Percentiles rank a stretch among this genome's conserved stretches.
These are phyloP conservation scores for Myxozyma mucilagina DNA, from an alignment of 805 yeast species.

Conservation along the genomic window DNA sequence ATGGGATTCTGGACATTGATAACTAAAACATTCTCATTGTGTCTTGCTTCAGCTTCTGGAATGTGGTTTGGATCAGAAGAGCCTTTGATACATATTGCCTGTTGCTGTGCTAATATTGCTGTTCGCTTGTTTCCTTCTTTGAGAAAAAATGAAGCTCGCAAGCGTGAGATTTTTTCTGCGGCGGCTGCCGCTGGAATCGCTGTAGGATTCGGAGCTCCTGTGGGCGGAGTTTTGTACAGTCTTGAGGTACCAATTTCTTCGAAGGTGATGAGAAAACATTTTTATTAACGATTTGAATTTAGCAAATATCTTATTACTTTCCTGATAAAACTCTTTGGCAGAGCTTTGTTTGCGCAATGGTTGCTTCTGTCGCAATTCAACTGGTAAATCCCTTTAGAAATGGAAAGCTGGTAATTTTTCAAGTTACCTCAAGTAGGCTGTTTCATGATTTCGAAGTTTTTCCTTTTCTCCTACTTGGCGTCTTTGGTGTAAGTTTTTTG, in stretches of 20 bases:
- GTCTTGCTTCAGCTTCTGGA: slow-evolving; percentile 71
- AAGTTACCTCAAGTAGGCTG: slow-evolving; percentile 59
- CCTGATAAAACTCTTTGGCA: slow-evolving; percentile 75
- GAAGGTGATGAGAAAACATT: neutral
- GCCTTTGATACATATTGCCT: slow-evolving; percentile 77
- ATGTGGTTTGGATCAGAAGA: slow-evolving; percentile 86
- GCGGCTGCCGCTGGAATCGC: slow-evolving; percentile 83
- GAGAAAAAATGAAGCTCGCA: slow-evolving; percentile 47
- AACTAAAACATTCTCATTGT: slow-evolving; percentile 58
- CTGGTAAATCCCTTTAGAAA: slow-evolving; percentile 52
- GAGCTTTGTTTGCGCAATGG: slow-evolving; percentile 75
- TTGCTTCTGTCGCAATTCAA: slow-evolving; percentile 64
- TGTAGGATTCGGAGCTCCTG: slow-evolving; percentile 82
- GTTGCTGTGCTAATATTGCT: slow-evolving; percentile 53
- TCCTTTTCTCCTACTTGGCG: slow-evolving; percentile 72
- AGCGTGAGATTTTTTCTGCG: slow-evolving; percentile 68
- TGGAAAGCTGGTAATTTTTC: slow-evolving; percentile 57
- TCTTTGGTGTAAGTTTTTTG: slow-evolving; percentile 58
- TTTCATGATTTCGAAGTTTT: slow-evolving; percentile 72
- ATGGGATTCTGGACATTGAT: slow-evolving; percentile 55
- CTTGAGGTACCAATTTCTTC: slow-evolving; percentile 15
- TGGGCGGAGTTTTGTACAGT: slow-evolving; percentile 82
- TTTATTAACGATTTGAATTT: slow-evolving; percentile 43
- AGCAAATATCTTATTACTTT: slow-evolving; percentile 64
- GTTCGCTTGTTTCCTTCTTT: slow-evolving; percentile 41